phyloP scores from a whole-genome alignment of 257 asterid genomes.

The Coffea canephora region DNA sequence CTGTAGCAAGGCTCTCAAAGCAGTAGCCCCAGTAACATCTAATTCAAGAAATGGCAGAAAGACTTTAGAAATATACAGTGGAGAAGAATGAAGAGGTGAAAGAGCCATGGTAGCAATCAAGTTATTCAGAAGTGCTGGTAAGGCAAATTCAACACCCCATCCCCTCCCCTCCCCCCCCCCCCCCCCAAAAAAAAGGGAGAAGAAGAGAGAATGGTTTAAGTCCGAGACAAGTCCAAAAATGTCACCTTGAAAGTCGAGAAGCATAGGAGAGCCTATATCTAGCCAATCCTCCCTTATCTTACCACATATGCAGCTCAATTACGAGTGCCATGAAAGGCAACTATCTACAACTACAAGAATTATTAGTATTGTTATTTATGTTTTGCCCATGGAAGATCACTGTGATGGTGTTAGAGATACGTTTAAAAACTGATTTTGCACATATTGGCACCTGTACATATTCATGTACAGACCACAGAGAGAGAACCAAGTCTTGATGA shows the following conservation, averaged over 20 bases:
- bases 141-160: neutral
- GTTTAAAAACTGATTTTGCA: no score
- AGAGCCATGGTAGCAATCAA: neutral
- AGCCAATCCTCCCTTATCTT: neutral
- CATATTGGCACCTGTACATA: neutral
- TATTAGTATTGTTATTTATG: no score
- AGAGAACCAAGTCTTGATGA: neutral
- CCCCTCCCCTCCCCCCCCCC: no score
- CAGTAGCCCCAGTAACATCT: conserved; percentile 96
- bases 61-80: neutral
- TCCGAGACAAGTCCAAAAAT: neutral
- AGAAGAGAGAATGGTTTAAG: neutral
- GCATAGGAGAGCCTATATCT: neutral
- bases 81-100: conserved; percentile 1
- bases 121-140: neutral
- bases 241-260: neutral
- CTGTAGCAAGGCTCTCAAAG: conserved; percentile 95
- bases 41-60: conserved; percentile 5
- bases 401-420: neutral
- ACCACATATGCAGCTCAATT: neutral
- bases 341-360: neutral
- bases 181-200: no score
- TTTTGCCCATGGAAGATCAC: neutral
- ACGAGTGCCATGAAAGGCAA: neutral
- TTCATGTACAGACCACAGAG: neutral